Base-by-base conservation (phyloP, 2,329 filamentous ascomycete species). In the Nemania serpens region DNA sequence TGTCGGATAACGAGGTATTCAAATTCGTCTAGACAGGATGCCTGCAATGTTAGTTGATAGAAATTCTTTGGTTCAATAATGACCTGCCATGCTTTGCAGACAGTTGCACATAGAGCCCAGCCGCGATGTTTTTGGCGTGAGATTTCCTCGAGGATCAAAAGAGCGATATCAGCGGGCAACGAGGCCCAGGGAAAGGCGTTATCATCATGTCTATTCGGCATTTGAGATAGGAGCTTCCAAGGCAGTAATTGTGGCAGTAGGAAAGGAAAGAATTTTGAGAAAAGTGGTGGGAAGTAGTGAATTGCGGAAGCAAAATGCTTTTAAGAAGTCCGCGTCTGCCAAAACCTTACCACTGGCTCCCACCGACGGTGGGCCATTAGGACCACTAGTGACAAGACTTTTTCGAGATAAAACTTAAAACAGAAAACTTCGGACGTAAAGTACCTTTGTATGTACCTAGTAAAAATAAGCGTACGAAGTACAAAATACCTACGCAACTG, bases 41-140 rank as follows among this genome's bases (percentile, higher is more conserved):
- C 46, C 20, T 43, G 53, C 18, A 75, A 52, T 45, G 67, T 70
- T 1, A 75, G 49, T 53, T 64, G 63, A 52, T 36, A 46, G 47
- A 75, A 74, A 46, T 68, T 75, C 39, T 34, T 42, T 33, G 58
- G 68, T 56, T 74, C 72, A 13, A 76, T 55, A 55, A 70, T 53
- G 41, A 42, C 11, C 57, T 73, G 73, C 74, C 73, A 76, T 69
- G 74, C 73, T 65, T 62, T 73, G 67, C 71, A 75, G 6, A 75
- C 71, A 37, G 71, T 65, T n/a, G 73, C 71, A 49, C 64, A 65
- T 46, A 66, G 70, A 55, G 69, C 66, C 73, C 71, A 75, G 34
- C 58, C 52, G 34, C 45, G 58, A 51, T 57, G 49, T 51, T 58
- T 25, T 55, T 58, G 46, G 11, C 76, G n/a, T 37, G 46, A 34